phyloP scores from a whole-genome alignment of 2,329 filamentous ascomycete species.

The Phoma herbarum region DNA sequence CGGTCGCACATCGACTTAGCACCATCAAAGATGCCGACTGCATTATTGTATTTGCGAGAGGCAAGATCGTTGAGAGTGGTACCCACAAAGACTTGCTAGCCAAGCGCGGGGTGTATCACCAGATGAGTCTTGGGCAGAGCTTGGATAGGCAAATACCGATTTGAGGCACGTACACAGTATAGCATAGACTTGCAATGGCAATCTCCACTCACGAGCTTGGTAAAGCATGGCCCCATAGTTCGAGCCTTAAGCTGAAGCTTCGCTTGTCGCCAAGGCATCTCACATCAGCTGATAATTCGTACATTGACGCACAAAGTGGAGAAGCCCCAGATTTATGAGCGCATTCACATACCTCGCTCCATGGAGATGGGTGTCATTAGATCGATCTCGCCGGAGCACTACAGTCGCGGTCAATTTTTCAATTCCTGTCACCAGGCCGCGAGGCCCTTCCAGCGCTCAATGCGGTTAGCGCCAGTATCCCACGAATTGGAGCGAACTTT shows the following conservation, averaged over 20 bases:
- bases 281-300: background rate
- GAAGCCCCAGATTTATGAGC: background rate
- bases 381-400: background rate
- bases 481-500: background rate
- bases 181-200: background rate
- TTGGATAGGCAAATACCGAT: conserved; percentile 6
- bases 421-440: background rate
- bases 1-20: conserved; percentile 88
- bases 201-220: background rate
- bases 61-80: conserved; percentile 82
- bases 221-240: background rate
- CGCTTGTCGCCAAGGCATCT: conserved; percentile 7
- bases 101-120: conserved; percentile 52
- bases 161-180: background rate
- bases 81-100: conserved; percentile 58
- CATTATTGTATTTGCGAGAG: conserved; percentile 93
- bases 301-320: background rate
- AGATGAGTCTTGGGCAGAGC: conserved; percentile 18
- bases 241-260: background rate
- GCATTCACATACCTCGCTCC: background rate
- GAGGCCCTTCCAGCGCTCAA: background rate
- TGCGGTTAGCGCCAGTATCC: background rate
- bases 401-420: background rate
- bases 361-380: background rate
- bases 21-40: conserved; percentile 95